Evolutionary conservation across 2,329 filamentous ascomycete genomes (phyloP), one percentile per base, ranked within the genome.

Genomic region (Tolypocladium tundrense): DNA sequence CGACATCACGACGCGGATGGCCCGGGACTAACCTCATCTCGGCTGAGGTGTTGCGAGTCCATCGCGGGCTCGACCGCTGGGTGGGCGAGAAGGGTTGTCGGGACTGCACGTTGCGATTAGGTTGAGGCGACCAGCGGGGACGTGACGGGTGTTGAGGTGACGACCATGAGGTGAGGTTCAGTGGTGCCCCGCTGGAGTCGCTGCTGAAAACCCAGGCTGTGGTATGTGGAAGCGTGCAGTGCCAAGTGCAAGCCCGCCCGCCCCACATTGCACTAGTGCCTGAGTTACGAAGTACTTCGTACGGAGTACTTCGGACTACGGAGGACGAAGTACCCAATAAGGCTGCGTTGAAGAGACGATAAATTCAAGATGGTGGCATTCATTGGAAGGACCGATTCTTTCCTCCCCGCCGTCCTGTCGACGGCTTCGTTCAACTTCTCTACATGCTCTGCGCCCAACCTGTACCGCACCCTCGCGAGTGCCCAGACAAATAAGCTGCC

Each of bases 21-120:
- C 27, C 11, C 39, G 14, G 10, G 6, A 40, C 65, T 58, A n/a
- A 76, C 75, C 69, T 76, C 73, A 55, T 76, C 73, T 57, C 75
- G 72, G 59, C 68, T 69, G 52, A 76, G 63, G 59, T 68, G 68
- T 21, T 64, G 43, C 24, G 60, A 56, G 14, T 58, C 66, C 73
- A 75, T 65, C 41, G 11, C 43, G 37, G 16, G 35, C 19, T 37
- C 35, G 51, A 7, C 24, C 43, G 21, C 27, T 33, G 48, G 31
- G 19, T 52, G 48, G 31, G 48, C 48, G 31, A 37, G 48, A 35
- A 51, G 48, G 3, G 31, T 21, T 52, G 31, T 21, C 31, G 31
- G 19, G 10, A 14, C 31, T 21, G 48, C 19, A n/a, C 19, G 48
- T 37, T n/a, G 27, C 16, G 31, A 33, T 33, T 6, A 13, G 14